These are phyloP conservation scores for Hypoxylon rubiginosum DNA, from an alignment of 2,329 filamentous ascomycete species.

Conservation along the genomic window DNA sequence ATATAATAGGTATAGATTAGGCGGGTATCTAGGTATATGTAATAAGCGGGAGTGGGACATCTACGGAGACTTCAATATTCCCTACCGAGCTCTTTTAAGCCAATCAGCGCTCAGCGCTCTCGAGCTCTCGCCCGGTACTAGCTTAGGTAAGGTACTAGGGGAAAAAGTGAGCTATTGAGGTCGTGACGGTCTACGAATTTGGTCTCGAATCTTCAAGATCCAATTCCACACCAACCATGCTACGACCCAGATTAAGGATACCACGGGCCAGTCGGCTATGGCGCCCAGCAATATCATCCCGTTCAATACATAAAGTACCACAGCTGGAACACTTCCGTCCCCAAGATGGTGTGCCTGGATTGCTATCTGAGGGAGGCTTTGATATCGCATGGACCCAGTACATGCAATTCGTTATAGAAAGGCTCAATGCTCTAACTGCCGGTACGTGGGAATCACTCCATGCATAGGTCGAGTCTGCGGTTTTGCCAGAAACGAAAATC, in stretches of 20 bases:
- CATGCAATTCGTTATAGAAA: conserved; percentile 78
- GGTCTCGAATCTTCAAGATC: conserved; percentile 34
- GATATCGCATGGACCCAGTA: conserved; percentile 86
- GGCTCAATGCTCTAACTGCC: conserved; percentile 79
- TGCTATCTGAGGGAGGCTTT: conserved; percentile 79
- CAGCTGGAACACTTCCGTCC: conserved; percentile 57
- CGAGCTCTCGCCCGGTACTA: conserved; percentile 10
- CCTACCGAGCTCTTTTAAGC: conserved; percentile 27
- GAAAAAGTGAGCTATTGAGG: conserved; percentile 48
- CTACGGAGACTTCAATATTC: conserved; percentile 48
- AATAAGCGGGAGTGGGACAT: background rate
- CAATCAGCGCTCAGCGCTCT: conserved; percentile 42
- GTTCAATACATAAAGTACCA: conserved; percentile 64
- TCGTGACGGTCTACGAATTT: conserved; percentile 20
- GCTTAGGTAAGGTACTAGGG: conserved; percentile 4
- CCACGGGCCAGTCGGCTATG: conserved; percentile 58
- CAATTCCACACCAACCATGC: conserved; percentile 57
- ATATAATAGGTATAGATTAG: background rate
- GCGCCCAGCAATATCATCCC: conserved; percentile 51
- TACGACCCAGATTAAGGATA: conserved; percentile 68
- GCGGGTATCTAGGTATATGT: background rate
- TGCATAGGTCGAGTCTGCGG: background rate
- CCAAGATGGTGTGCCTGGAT: conserved; percentile 70
- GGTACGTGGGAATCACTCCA: conserved; percentile 66
- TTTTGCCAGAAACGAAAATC: background rate